A percentile compares a stretch with the other conserved stretches of the same genome.
phyloP scores from a whole-genome alignment of 257 asterid genomes.

The Rubia yunnanensis region DNA sequence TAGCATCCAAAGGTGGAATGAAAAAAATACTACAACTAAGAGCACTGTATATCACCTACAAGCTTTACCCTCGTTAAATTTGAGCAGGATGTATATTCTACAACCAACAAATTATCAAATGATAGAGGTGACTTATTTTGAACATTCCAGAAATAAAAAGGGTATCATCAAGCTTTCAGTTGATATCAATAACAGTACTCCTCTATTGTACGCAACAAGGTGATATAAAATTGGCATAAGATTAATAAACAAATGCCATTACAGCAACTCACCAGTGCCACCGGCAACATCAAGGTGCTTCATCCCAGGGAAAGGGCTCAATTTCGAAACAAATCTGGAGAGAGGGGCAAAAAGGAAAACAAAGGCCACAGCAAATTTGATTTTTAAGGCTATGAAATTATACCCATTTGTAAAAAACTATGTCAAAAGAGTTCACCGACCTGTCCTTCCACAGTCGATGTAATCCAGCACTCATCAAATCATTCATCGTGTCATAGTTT shows the following conservation, averaged over 20 bases:
- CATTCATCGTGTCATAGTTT: conserved; percentile 88
- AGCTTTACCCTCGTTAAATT: neutral
- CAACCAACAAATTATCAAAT: neutral
- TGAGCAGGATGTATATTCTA: neutral
- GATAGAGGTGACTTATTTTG: neutral
- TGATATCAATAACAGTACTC: neutral
- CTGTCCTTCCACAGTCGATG: conserved; percentile 95
- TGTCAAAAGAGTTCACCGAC: conserved; percentile 22
- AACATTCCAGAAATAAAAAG: neutral
- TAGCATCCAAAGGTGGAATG: neutral
- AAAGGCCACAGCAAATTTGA: neutral
- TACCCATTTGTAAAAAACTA: no score
- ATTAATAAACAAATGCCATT: neutral
- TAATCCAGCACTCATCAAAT: conserved; percentile 83
- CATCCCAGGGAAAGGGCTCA: conserved; percentile 95
- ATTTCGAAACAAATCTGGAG: conserved; percentile 64
- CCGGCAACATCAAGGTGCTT: conserved; percentile 99
- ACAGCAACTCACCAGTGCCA: conserved; percentile 63
- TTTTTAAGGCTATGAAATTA: neutral
- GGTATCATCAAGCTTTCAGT: neutral
- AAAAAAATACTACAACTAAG: neutral
- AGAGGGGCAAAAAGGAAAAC: neutral
- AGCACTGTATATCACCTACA: neutral
- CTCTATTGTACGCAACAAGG: neutral
- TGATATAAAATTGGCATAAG: neutral